Base-by-base conservation (phyloP, 345 rosid genomes). In the Sonneratia alba region DNA sequence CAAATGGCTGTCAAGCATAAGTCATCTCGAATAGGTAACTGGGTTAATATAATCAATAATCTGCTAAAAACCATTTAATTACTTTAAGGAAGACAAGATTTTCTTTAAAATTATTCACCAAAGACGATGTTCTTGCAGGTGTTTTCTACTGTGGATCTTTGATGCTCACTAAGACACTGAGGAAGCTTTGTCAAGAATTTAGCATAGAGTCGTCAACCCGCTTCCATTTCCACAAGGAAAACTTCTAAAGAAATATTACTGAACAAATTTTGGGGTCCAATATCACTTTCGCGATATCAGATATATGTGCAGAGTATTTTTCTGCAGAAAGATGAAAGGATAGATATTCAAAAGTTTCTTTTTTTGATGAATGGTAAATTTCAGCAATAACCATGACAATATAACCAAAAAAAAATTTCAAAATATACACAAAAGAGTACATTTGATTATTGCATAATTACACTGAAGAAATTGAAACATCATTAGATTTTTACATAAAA, bases 121-220 rank as follows among this genome's bases (percentile, higher is more conserved):
- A 21, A 3, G 36, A 10, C 77, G 36, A 6, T 75, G 49, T 71
- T 68, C 48, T 61, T 81, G 84, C 82, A 95, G 99, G 98, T 64
- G 98, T 95, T 14, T 92, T 95, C 80, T 95, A 90, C 73, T 92
- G 99, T 66, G 99, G 99, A 78, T 90, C 97, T 75, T 78, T 86
- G 38, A 74, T 87, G n/a, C 82, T 90, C 47, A 91, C 87, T 40
- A 81, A 86, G 72, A 76, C 83, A 68, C 76, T 94, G 67, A 85
- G 24, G 82, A 70, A 77, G 10, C 92, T 92, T 57, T 88, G 96
- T 76, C 89, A 83, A 6, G 93, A 90, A 74, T 89, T 89, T 75
- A 88, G 89, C 79, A 67, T 88, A 37, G 85, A 85, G 71, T 79
- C 97, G 66, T 62, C 91, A 34, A 89, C 97, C 15, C 81, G 97